These are phyloP conservation scores for Anthracocystis walkeri DNA, from an alignment of 1,284 basidiomycete species.

Conservation along the genomic window DNA sequence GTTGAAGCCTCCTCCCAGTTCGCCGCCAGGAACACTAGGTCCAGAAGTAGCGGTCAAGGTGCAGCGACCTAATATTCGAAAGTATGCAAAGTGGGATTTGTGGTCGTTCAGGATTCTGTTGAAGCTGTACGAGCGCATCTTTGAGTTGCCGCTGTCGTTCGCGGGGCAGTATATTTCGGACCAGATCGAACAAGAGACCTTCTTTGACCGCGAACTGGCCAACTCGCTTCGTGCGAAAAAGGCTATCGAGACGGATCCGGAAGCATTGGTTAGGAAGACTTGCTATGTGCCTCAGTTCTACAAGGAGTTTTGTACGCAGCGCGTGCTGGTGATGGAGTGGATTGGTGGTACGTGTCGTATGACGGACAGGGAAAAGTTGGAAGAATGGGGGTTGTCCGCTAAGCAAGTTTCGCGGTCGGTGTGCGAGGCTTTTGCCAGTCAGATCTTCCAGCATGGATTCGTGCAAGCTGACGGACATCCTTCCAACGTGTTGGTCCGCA, in stretches of 20 bases:
- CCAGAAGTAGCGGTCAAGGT: constrained; percentile 63
- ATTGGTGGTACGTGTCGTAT: constrained; percentile 55
- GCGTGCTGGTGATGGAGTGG: constrained; percentile 63
- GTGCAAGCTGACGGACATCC: constrained; percentile 64
- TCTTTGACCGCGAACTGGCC: constrained; percentile 52
- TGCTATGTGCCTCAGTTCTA: constrained; percentile 60
- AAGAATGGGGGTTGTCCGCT: constrained; percentile 56
- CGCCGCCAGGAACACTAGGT: constrained; percentile 28
- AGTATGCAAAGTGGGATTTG: constrained; percentile 62
- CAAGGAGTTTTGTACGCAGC: constrained; percentile 48
- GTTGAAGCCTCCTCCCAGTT: constrained; percentile 27
- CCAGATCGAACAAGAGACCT: constrained; percentile 62
- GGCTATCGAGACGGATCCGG: constrained; percentile 52
- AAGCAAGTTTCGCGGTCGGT: constrained; percentile 53
- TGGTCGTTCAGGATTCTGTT: constrained; percentile 59
- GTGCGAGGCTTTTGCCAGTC: constrained; percentile 61
- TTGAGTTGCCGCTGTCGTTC: constrained; percentile 59
- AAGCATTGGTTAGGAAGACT: constrained; percentile 48
- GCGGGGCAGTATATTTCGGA: constrained; percentile 61
- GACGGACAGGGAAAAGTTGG: constrained; percentile 56
- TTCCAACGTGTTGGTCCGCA: constrained; percentile 56
- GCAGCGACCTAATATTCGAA: constrained; percentile 60
- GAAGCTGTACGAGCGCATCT: constrained; percentile 58
- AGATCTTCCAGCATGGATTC: constrained; percentile 65
- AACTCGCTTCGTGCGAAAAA: constrained; percentile 53